Evolutionary conservation across 306 rosid species (phyloP).

Genomic region (Glycyrrhiza uralensis): DNA sequence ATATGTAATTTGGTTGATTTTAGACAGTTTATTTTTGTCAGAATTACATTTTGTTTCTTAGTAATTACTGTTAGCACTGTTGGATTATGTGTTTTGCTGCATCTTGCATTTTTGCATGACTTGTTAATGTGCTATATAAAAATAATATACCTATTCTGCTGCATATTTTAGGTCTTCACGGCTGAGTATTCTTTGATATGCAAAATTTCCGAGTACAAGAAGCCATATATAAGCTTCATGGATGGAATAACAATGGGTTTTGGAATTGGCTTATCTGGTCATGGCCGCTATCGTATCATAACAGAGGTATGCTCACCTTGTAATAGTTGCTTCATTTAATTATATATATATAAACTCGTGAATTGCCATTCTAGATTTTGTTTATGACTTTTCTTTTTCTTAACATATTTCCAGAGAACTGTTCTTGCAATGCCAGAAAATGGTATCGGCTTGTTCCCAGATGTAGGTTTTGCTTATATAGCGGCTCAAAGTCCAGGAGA

Average conservation of each 20-base stretch:
- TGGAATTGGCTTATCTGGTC: constrained; percentile 96
- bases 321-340: constrained; percentile 4
- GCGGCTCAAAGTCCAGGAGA: constrained; percentile 96
- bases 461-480: constrained; percentile 88
- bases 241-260: constrained; percentile 99
- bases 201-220: constrained; percentile 80
- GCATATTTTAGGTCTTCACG: constrained; percentile 66
- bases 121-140: neutral
- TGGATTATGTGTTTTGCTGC: neutral
- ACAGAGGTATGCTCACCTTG: constrained; percentile 66
- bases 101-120: constrained; percentile 24
- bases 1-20: constrained; percentile 21
- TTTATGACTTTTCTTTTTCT: constrained; percentile 9
- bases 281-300: constrained; percentile 83
- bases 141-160: constrained; percentile 14
- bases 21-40: neutral
- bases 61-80: constrained; percentile 6
- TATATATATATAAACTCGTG: neutral
- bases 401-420: constrained; percentile 63
- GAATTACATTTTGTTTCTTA: constrained; percentile 9
- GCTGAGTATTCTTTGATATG: constrained; percentile 96
- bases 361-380: constrained; percentile 17
- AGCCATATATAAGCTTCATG: constrained; percentile 92
- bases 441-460: constrained; percentile 96
- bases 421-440: constrained; percentile 99